Conservation (phyloP, 108 stramenopile genomes). For the Tribonema minus region DNA sequence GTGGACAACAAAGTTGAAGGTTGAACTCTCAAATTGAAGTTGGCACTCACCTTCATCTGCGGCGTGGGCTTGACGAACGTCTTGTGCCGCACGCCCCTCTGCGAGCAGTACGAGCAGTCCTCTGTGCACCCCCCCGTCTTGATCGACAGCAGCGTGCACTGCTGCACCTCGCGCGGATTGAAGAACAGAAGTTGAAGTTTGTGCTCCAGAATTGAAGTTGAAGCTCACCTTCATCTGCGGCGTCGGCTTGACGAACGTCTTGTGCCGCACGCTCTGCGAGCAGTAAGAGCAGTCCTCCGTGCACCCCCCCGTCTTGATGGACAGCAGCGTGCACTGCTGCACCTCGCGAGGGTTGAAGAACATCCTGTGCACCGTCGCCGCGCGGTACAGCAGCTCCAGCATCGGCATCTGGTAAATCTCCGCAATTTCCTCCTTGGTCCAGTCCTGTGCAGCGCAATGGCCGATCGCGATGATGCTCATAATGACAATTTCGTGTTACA, state of each 20-base stretch:
- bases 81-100: slow-evolving; percentile 81
- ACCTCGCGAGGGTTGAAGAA: slow-evolving; percentile 93
- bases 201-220: neutral
- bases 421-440: slow-evolving; percentile 85
- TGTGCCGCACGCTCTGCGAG: slow-evolving; percentile 82
- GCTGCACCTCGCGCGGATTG: slow-evolving; percentile 90
- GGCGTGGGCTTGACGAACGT: slow-evolving; percentile 97
- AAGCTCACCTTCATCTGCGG: slow-evolving; percentile 89
- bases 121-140: slow-evolving; percentile 98
- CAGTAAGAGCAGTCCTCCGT: slow-evolving; percentile 96
- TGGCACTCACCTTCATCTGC: slow-evolving; percentile 86
- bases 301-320: slow-evolving; percentile 96
- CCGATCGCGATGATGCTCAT: no score
- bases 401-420: slow-evolving; percentile 82
- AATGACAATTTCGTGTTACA: no score
- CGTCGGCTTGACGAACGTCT: slow-evolving; percentile 96
- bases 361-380: slow-evolving; percentile 90
- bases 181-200: no score
- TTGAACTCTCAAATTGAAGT: neutral
- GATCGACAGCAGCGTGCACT: slow-evolving; percentile 90
- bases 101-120: slow-evolving; percentile 93
- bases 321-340: slow-evolving; percentile 90
- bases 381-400: slow-evolving; percentile 90
- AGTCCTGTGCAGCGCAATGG: no score
- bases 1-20: neutral